phyloP scores from a whole-genome alignment of 495 filamentous ascomycete species.

The Clohesyomyces aquaticus region DNA sequence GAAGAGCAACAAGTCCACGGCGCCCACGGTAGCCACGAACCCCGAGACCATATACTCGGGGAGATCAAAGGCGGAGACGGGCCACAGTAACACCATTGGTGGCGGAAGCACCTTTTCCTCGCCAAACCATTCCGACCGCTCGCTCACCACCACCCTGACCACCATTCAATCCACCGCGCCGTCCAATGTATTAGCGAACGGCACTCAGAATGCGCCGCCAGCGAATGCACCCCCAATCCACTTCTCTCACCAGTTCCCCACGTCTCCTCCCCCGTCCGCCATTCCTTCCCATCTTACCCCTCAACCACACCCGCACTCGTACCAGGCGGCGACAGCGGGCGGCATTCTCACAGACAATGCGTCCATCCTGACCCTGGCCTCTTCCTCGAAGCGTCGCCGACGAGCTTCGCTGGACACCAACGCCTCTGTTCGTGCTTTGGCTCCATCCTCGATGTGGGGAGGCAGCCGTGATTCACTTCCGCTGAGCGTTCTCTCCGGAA shows the following conservation, averaged over 20 bases:
- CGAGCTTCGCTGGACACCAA: conserved; percentile 90
- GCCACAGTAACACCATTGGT: conserved; percentile 67
- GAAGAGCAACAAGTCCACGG: conserved; percentile 68
- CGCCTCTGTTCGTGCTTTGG: conserved; percentile 88
- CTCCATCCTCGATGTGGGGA: conserved; percentile 89
- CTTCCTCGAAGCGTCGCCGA: conserved; percentile 86
- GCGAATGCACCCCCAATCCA: conserved; percentile 54
- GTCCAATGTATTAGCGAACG: conserved; percentile 58
- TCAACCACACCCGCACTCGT: conserved; percentile 73
- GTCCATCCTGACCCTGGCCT: conserved; percentile 93
- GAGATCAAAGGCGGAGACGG: conserved; percentile 77
- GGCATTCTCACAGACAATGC: conserved; percentile 92
- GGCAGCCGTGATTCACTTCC: conserved; percentile 87
- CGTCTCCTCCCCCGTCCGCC: conserved; percentile 69
- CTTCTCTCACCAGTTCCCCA: conserved; percentile 90
- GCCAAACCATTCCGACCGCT: conserved; percentile 86
- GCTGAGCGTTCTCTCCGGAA: conserved; percentile 82
- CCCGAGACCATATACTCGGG: conserved; percentile 74
- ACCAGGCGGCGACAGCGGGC: conserved; percentile 86
- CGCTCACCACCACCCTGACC: conserved; percentile 90
- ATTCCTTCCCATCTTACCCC: conserved; percentile 77
- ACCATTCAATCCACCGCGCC: conserved; percentile 89
- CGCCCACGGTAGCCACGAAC: conserved; percentile 81
- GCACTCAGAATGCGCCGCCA: conserved; percentile 46
- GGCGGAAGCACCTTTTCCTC: conserved; percentile 92